Base-by-base conservation (phyloP, 1,284 basidiomycete genomes). In the Violaceomyces palustris region DNA sequence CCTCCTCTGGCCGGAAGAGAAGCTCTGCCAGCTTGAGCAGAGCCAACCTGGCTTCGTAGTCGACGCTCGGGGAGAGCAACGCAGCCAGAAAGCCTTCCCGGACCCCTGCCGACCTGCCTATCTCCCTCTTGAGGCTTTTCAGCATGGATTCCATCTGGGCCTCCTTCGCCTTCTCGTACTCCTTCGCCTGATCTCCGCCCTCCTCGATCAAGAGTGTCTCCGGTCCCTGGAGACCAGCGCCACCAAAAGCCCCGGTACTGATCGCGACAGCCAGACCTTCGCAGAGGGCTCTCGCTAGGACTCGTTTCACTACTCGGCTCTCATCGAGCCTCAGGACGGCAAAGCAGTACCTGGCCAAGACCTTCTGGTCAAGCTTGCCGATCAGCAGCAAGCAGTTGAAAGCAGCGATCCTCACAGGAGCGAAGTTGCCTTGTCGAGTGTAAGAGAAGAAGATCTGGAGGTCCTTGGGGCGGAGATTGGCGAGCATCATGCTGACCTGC, bases 311-410 rank as follows among this genome's bases (percentile, higher is more conserved):
- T 15, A 82, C 74, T 12, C 87, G 82, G 6, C 87, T 96, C 23
- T 86, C 80, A 72, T 98, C 93, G 62, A 84, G 80, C 3, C 84
- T 82, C 75, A 97, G 84, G 41, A 97, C 84, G n/a, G 88, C 81
- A 46, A 94, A 81, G 61, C 96, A 79, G 71, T 97, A 98, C 21
- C 83, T 82, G 78, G 90, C 85, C 51, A 98, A 68, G 4, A 76
- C 82, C 36, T 75, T 77, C 39, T 78, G 75, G 17, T 78, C 76
- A 1, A 80, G 74, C 3, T 77, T 75, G 72, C 87, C 89, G 35
- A 88, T 86, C 45, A 97, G 79, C 75, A 98, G 84, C 4, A 99
- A 79, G 17, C 87, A 87, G 72, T 98, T 91, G 64, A 98, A 92
- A 3, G 94, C 93, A 3, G 87, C 83, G 39, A 90, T 80, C 23